Evolutionary conservation across 2,329 filamentous ascomycete genomes (phyloP).

Genomic region (Plenodomus tracheiphilus): DNA sequence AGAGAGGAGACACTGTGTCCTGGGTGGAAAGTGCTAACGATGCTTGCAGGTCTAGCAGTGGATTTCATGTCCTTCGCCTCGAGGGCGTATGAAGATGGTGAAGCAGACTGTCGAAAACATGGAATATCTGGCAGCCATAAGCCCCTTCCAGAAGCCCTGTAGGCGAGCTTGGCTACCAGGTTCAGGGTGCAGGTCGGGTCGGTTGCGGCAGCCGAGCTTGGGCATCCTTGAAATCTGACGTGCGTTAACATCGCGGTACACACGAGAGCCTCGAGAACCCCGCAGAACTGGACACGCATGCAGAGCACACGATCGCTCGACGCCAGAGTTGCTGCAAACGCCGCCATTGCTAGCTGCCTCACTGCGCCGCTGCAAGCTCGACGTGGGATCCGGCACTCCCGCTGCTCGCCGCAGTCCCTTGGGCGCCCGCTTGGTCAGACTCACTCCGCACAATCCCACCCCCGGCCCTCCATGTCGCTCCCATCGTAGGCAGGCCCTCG

Average conservation of each 20-base stretch:
- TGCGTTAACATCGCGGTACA: conserved; percentile 13
- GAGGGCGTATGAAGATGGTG: too few species aligned
- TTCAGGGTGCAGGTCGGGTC: neutral
- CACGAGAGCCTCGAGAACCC: conserved; percentile 4
- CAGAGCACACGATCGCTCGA: conserved; percentile 3
- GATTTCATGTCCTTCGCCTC: too few species aligned
- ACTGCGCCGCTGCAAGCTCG: conserved; percentile 2
- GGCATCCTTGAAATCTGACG: conserved; percentile 21
- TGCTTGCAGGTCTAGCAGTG: too few species aligned
- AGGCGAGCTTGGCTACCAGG: conserved; percentile 12
- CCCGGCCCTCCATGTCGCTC: neutral
- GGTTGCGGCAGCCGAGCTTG: conserved; percentile 12
- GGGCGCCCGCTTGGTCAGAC: neutral
- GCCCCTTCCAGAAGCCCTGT: conserved; percentile 11
- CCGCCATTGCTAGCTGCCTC: neutral
- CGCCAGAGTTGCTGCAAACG: neutral
- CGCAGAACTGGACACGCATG: neutral
- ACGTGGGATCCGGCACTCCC: conserved; percentile 13
- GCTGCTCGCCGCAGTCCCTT: conserved; percentile 15
- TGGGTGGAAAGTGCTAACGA: too few species aligned
- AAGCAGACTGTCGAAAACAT: too few species aligned
- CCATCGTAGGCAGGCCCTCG: conserved; percentile 10
- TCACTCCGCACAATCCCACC: too few species aligned
- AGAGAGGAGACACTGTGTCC: too few species aligned
- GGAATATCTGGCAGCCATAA: conserved; percentile 2